These are phyloP conservation scores for Eimeria necatrix DNA, from an alignment of 169 alveolate genomes.

Conservation along the genomic window DNA sequence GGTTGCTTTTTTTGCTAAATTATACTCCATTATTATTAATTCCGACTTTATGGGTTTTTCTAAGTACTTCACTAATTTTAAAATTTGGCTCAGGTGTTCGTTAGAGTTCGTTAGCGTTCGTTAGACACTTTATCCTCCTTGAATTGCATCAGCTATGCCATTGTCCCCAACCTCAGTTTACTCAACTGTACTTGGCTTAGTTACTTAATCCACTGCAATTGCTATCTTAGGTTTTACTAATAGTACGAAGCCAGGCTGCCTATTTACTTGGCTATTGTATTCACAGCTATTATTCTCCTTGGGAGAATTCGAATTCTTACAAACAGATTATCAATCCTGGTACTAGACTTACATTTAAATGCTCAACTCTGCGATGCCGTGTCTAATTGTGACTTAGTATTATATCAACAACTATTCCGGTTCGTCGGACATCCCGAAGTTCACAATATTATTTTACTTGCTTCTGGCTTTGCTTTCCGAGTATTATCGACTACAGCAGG, in stretches of 20 bases:
- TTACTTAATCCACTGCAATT: background rate
- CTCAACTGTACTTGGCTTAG: background rate
- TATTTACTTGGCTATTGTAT: constrained; percentile 13
- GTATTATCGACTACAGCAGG: constrained; percentile 82
- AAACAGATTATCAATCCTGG: background rate
- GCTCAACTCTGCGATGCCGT: constrained; percentile 57
- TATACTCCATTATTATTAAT: constrained; percentile 82
- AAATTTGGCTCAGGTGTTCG: background rate
- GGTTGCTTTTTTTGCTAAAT: constrained; percentile 90
- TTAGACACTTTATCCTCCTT: background rate
- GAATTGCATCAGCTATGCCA: background rate
- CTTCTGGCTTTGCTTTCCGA: constrained; percentile 85
- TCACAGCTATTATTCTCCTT: background rate
- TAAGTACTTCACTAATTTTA: background rate
- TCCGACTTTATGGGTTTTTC: background rate
- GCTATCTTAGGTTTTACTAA: background rate
- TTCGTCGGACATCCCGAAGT: constrained; percentile 90
- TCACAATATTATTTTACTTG: constrained; percentile 87
- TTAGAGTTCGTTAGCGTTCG: too few species aligned
- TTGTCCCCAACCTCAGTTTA: background rate
- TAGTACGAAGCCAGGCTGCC: background rate
- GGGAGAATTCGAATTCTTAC: constrained; percentile 82
- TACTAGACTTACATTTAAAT: background rate
- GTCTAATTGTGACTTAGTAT: constrained; percentile 88
- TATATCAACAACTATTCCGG: constrained; percentile 90